phyloP scores from a whole-genome alignment of 1,284 basidiomycete genomes.

The Boletellus deceptivus region DNA sequence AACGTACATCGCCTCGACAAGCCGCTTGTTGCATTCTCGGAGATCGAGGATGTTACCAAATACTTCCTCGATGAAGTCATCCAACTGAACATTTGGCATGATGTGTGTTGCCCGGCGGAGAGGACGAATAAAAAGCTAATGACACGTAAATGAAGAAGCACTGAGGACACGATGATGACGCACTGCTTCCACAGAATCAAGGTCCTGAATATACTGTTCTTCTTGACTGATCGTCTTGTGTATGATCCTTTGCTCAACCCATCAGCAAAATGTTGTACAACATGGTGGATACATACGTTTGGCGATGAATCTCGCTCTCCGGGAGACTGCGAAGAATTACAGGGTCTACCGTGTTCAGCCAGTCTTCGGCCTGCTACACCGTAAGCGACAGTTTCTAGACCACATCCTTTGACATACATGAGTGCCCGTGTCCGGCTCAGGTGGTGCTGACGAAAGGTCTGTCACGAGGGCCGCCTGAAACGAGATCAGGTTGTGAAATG shows the following conservation, averaged over 20 bases:
- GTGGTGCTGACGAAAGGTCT: slow-evolving; percentile 20
- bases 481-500: slow-evolving; percentile 10
- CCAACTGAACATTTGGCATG: slow-evolving; percentile 62
- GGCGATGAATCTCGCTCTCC: slow-evolving; percentile 79
- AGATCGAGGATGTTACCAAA: slow-evolving; percentile 88
- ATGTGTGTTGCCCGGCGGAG: slow-evolving; percentile 71
- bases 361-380: slow-evolving; percentile 53
- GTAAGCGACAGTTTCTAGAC: slow-evolving; percentile 18
- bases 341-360: slow-evolving; percentile 71
- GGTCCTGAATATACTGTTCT: slow-evolving; percentile 86
- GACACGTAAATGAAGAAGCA: neutral
- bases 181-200: slow-evolving; percentile 80
- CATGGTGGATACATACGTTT: slow-evolving; percentile 52
- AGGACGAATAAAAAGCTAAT: slow-evolving; percentile 75
- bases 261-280: slow-evolving; percentile 1
- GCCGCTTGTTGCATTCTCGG: slow-evolving; percentile 74
- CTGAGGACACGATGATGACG: slow-evolving; percentile 15
- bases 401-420: slow-evolving; percentile 22
- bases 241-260: slow-evolving; percentile 62
- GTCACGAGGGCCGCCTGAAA: slow-evolving; percentile 22
- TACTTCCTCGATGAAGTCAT: slow-evolving; percentile 82
- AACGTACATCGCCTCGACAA: slow-evolving; percentile 85
- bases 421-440: slow-evolving; percentile 25
- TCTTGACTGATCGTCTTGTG: slow-evolving; percentile 90
- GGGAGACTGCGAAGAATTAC: slow-evolving; percentile 69